Base-by-base conservation (phyloP, 2,329 filamentous ascomycete genomes). In the Aspergillus quadricinctus region DNA sequence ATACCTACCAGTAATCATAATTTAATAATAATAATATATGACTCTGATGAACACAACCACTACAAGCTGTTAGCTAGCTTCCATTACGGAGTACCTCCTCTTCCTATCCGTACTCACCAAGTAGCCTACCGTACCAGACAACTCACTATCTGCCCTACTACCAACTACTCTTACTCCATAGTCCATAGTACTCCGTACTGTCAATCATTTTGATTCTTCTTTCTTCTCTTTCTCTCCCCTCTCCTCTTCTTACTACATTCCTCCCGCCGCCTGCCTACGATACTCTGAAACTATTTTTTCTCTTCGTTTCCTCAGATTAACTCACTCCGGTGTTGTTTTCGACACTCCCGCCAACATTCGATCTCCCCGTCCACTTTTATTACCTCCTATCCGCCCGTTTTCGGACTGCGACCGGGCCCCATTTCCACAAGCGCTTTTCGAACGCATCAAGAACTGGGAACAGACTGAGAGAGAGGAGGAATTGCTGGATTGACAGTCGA, bases 331-430 rank as follows among this genome's bases (percentile, higher is more conserved):
- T 45, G 52, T 55, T 52, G 21, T 55, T 50, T 49, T 55, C 52
- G 28, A 40, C 52, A 31, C 17, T 49, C 40, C 48, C 53, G 40
- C 27, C 45, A 41, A 37, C 40, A 28, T 25, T 29, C 31, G 23
- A 23, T 19, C 31, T 25, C 31, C 40, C 17, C 3, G 14, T 43
- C 31, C n/a, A 43, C 17, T 40, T 51, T 48, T 28, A 37, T 49
- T 55, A 17, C 28, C 37, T 56, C n/a, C 35, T 31, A 51, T 53
- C 53, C 57, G 21, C 49, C 59, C 59, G 59, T 61, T 61, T 61
- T 57, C 59, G 58, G 53, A 46, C 59, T 54, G 52, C 43, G 43
- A 46, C 52, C 49, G 37, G 55, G 35, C 35, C 46, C 59, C 50
- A 48, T 48, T 55, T 49, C 52, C 43, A 49, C 59, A 55, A 57